Evolutionary conservation across 192 early-diverging fungal species (phyloP), one percentile per base, ranked within the genome.

Genomic region (Backusella liffmaniae): DNA sequence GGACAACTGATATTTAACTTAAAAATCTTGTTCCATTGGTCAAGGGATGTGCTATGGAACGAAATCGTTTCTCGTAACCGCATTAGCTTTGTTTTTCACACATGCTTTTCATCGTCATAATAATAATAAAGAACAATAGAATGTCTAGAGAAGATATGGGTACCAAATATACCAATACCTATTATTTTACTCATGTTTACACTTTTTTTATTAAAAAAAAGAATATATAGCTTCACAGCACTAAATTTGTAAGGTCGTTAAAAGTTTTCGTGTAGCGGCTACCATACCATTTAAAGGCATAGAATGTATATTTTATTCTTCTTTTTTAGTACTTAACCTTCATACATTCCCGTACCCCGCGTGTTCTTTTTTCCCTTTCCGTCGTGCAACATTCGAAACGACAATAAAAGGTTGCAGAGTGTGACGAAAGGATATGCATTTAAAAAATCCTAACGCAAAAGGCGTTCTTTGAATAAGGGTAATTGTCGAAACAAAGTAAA

Each of bases 361-460:
- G 53, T 21, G 53, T 56, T 56, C 53, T 56, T 56, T 56, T 56
- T 56, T 56, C 53, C 53, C 18, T 56, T 56, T 56, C 53, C 53
- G 53, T 21, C 53, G 53, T 56, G 21, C 53, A 10, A 56, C 53
- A 10, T 56, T 9, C 21, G 23, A 51, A 56, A 56, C 42, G 15
- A 44, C 42, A 44, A 56, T 6, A 56, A 56, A 23, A 56, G 8
- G 18, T 56, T 56, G 21, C 53, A 56, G 18, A 26, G n/a, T 56
- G n/a, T 56, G 53, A 56, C 53, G 8, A 56, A 56, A 56, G 7
- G 8, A 7, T 23, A 21, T 23, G 0, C 21, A 56, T 56, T 21
- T 2, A 5, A 18, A 56, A 23, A 21, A 56, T 2, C 8, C 18
- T 21, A 62, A 29, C 13, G 26, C 56, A 23, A 26, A 62, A 62